Percentiles rank a stretch among this genome's conserved stretches.
phyloP scores from a whole-genome alignment of 1,284 basidiomycete genomes.

The Fomitopsis betulina region DNA sequence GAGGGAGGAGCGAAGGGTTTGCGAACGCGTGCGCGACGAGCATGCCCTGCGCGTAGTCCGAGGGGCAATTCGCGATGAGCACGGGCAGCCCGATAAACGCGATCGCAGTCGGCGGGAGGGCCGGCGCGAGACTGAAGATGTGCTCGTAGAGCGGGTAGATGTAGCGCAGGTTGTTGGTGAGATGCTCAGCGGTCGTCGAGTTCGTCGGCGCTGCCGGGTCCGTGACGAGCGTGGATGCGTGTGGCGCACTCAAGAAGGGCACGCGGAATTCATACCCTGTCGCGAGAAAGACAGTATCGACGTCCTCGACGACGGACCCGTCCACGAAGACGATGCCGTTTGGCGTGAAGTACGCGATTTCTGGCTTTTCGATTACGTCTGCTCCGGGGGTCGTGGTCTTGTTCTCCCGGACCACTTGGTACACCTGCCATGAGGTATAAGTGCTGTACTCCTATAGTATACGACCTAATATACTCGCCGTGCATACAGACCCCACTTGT shows the following conservation, averaged over 20 bases:
- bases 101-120: constrained; percentile 44
- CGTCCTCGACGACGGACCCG: constrained; percentile 32
- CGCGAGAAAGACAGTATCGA: constrained; percentile 46
- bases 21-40: constrained; percentile 42
- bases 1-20: constrained; percentile 36
- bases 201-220: constrained; percentile 17
- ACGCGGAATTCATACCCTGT: constrained; percentile 52
- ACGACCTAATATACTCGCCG: constrained; percentile 25
- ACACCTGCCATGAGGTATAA: constrained; percentile 29
- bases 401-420: constrained; percentile 34
- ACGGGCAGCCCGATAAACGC: constrained; percentile 49
- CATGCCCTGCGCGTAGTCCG: constrained; percentile 46
- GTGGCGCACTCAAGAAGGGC: constrained; percentile 43
- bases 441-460: neutral
- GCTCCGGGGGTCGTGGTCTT: constrained; percentile 24
- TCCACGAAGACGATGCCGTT: constrained; percentile 43
- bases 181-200: constrained; percentile 22
- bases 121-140: constrained; percentile 44
- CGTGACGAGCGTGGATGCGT: constrained; percentile 17
- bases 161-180: constrained; percentile 48
- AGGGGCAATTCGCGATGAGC: constrained; percentile 43
- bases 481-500: constrained; percentile 36
- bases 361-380: constrained; percentile 34
- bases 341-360: constrained; percentile 43
- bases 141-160: constrained; percentile 51